These are phyloP conservation scores for Dictyostelium firmibasis DNA, from an alignment of 78 protist genomes.

Conservation along the genomic window DNA sequence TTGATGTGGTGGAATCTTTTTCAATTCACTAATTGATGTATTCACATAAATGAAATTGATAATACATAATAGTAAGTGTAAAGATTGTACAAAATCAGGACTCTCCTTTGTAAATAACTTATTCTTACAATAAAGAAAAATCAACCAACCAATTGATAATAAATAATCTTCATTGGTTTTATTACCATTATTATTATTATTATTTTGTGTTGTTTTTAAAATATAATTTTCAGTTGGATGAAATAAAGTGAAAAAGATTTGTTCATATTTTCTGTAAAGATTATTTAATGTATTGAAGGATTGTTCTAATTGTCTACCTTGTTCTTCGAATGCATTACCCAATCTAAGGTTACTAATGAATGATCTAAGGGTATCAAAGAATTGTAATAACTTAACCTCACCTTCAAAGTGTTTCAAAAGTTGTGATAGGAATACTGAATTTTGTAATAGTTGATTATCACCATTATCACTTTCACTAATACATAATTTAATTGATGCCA, in stretches of 20 bases:
- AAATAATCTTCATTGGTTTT: conserved; percentile 27
- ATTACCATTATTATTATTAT: background rate
- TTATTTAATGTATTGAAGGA: background rate
- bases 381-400: background rate
- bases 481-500: background rate
- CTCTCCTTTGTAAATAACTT: background rate
- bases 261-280: conserved; percentile 53
- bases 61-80: conserved; percentile 20
- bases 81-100: conserved; percentile 56
- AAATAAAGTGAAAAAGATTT: background rate
- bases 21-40: background rate
- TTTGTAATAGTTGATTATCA: background rate
- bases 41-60: conserved; percentile 22
- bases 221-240: background rate
- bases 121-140: conserved; percentile 35
- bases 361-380: conserved; percentile 23
- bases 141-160: conserved; percentile 48
- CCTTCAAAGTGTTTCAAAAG: conserved; percentile 13
- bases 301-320: background rate
- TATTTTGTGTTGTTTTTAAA: background rate
- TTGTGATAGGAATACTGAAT: conserved; percentile 37
- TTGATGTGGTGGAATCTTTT: background rate
- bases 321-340: background rate
- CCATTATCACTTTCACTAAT: background rate
- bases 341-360: background rate